Percentiles rank a stretch among this genome's conserved stretches.
Conservation (phyloP, 108 stramenopile species). For the Nannochloropsis gaditana region DNA sequence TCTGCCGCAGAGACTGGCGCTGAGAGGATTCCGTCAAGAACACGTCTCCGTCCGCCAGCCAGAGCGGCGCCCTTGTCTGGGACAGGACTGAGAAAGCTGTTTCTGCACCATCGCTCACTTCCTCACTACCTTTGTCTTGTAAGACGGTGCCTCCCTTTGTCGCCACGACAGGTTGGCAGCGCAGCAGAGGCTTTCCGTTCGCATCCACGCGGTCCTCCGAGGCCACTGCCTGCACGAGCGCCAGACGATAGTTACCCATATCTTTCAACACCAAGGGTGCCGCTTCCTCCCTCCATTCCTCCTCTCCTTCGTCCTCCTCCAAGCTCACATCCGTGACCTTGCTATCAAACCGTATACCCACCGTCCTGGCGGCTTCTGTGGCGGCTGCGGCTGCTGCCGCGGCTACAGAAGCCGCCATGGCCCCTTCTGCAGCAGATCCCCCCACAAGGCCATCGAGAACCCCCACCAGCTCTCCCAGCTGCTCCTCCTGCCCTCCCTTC, state of each 20-base stretch:
- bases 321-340: constrained; percentile 7
- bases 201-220: not conserved
- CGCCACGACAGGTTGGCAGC: not conserved
- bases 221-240: not conserved
- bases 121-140: not conserved
- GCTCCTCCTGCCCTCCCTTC: not conserved
- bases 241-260: not conserved
- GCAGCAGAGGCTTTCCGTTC: not conserved
- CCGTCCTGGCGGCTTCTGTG: not conserved
- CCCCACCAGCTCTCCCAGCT: not conserved
- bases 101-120: not conserved
- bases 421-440: not conserved
- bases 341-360: not conserved
- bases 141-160: not conserved
- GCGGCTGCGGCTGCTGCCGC: not conserved
- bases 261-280: not conserved
- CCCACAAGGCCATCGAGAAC: not conserved
- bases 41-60: constrained; percentile 1
- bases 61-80: not conserved
- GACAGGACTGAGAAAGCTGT: not conserved
- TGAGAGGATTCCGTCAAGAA: not conserved
- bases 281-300: not conserved
- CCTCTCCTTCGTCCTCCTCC: not conserved
- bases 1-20: not conserved
- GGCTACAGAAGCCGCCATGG: not conserved